Evolutionary conservation across 805 yeast genomes (phyloP).

Genomic region (Saturnispora silvae): DNA sequence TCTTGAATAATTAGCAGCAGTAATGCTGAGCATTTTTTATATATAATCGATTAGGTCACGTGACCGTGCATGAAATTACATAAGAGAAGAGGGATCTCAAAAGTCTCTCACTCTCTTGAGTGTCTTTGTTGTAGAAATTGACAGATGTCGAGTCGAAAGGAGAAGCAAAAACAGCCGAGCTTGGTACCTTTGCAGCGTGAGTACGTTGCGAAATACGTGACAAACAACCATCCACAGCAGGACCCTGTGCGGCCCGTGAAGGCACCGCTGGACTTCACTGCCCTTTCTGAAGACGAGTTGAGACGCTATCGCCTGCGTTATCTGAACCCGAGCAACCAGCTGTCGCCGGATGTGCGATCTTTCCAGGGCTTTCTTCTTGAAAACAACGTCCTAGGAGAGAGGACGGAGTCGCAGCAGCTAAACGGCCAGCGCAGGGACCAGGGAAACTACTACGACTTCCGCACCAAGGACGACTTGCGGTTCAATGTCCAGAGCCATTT

Average conservation of each 20-base stretch:
- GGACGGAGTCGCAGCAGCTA: conserved; percentile 34
- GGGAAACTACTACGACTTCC: conserved; percentile 23
- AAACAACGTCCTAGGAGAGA: conserved; percentile 57
- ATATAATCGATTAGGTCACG: too few species aligned
- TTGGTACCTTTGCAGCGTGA: conserved; percentile 60
- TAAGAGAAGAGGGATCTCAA: too few species aligned
- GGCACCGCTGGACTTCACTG: conserved; percentile 61
- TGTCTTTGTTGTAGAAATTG: too few species aligned
- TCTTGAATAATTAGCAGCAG: too few species aligned
- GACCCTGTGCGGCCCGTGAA: conserved; percentile 31
- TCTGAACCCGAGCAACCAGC: conserved; percentile 22
- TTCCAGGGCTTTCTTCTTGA: conserved; percentile 60
- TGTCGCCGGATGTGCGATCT: conserved; percentile 54
- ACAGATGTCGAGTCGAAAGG: conserved; percentile 11
- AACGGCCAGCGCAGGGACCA: conserved; percentile 20
- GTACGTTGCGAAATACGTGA: conserved; percentile 53
- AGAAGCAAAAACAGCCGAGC: conserved; percentile 12
- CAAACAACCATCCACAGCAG: conserved; percentile 65
- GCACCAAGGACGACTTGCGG: conserved; percentile 21
- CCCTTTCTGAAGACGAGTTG: conserved; percentile 51
- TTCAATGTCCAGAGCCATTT: conserved; percentile 45
- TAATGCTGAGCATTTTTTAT: too few species aligned
- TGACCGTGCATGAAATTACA: too few species aligned
- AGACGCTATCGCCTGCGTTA: conserved; percentile 56
- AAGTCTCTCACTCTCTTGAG: too few species aligned